These are phyloP conservation scores for Pestalotiopsis sp. DNA, from an alignment of 2,329 filamentous ascomycete species.

Conservation along the genomic window DNA sequence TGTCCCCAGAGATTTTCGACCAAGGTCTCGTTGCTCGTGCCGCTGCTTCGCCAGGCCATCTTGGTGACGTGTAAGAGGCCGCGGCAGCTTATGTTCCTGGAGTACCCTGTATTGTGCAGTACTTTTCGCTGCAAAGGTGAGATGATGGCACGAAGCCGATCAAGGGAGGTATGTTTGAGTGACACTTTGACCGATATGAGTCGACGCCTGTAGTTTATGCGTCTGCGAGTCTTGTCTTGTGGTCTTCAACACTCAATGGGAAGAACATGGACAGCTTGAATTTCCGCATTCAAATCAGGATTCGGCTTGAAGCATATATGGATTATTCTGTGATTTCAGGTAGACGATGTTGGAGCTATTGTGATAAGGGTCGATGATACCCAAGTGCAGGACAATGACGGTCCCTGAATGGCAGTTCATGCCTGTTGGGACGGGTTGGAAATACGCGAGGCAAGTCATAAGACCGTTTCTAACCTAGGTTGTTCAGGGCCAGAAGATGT, in stretches of 20 bases:
- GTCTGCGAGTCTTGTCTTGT: too few relatives aligned
- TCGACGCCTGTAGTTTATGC: neutral
- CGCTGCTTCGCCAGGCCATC: conserved; percentile 93
- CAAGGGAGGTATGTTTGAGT: neutral
- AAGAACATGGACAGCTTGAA: too few relatives aligned
- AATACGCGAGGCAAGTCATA: too few relatives aligned
- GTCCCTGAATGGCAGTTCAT: too few relatives aligned
- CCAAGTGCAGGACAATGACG: too few relatives aligned
- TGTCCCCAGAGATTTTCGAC: conserved; percentile 76
- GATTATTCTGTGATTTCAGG: too few relatives aligned
- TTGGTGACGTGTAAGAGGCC: conserved; percentile 20
- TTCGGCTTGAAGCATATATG: too few relatives aligned
- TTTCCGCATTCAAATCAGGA: too few relatives aligned
- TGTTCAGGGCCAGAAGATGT: neutral
- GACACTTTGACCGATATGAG: neutral
- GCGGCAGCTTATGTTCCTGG: conserved; percentile 16
- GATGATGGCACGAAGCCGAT: neutral
- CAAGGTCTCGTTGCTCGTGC: conserved; percentile 71
- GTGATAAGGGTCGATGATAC: too few relatives aligned
- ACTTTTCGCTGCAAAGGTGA: neutral
- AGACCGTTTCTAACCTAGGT: neutral
- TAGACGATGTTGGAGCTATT: too few relatives aligned
- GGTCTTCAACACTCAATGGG: too few relatives aligned
- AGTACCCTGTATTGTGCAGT: neutral
- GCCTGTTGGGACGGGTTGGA: too few relatives aligned